These are phyloP conservation scores for Pinus albicaulis DNA, from an alignment of 75 land plant genomes.

Conservation along the genomic window DNA sequence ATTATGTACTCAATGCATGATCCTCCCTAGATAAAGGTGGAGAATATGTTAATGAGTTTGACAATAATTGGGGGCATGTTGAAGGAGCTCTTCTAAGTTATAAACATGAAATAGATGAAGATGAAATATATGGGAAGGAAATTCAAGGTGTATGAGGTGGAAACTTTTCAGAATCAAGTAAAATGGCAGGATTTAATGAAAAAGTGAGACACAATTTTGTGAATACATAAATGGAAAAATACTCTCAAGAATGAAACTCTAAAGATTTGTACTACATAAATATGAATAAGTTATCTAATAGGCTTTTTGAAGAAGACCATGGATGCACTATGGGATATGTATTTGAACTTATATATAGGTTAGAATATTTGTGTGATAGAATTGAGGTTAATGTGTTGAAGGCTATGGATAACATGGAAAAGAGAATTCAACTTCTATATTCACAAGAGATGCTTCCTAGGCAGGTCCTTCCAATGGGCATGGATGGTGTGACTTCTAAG, in stretches of 20 bases:
- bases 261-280: not conserved
- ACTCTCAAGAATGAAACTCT: not conserved
- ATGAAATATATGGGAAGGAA: too few species aligned
- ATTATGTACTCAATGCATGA: not conserved
- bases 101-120: too few species aligned
- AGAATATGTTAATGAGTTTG: not conserved
- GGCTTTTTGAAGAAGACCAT: not conserved
- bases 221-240: not conserved
- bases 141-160: too few species aligned
- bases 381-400: not conserved
- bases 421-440: slow-evolving; percentile 5
- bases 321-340: not conserved
- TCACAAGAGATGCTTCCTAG: not conserved
- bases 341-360: not conserved
- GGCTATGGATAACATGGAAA: slow-evolving; percentile 5
- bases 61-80: not conserved
- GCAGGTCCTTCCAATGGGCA: not conserved
- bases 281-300: not conserved
- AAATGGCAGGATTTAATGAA: not conserved
- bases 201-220: not conserved
- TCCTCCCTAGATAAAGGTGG: not conserved
- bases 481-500: too few species aligned
- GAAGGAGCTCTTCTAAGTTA: not conserved
- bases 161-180: not conserved
- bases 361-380: slow-evolving; percentile 1